These are phyloP conservation scores for Myxozyma vanderwaltii DNA, from an alignment of 805 yeast genomes.

Conservation along the genomic window DNA sequence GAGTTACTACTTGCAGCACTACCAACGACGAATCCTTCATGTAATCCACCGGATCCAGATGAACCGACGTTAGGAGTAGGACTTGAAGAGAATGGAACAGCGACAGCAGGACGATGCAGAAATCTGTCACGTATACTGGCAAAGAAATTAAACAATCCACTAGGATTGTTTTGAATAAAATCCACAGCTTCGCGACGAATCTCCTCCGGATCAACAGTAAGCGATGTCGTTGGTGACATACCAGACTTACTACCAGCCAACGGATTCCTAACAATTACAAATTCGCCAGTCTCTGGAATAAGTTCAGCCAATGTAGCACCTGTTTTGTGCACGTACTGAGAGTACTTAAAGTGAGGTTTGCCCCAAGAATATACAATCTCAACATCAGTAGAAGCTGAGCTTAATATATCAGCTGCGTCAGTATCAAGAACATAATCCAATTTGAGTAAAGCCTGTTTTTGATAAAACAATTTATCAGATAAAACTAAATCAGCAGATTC, in stretches of 20 bases:
- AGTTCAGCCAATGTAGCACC: constrained; percentile 77
- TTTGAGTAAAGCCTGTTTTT: constrained; percentile 66
- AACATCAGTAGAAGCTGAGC: constrained; percentile 45
- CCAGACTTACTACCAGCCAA: constrained; percentile 18
- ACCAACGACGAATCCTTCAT: constrained; percentile 7
- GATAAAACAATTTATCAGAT: constrained; percentile 65
- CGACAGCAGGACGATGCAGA: constrained; percentile 30
- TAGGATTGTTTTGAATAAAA: constrained; percentile 22
- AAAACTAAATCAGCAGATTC: constrained; percentile 19
- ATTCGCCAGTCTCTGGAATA: constrained; percentile 30
- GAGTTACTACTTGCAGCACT: constrained; percentile 11
- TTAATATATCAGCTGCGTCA: constrained; percentile 55
- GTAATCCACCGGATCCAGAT: constrained; percentile 1
- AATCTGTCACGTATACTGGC: constrained; percentile 15
- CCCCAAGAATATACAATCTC: constrained; percentile 93
- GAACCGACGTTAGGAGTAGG: constrained; percentile 19
- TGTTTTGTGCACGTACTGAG: constrained; percentile 85
- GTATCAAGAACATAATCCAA: constrained; percentile 82
- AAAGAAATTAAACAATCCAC: constrained; percentile 23
- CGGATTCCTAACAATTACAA: constrained; percentile 29
- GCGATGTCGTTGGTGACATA: not conserved
- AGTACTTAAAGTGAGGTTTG: constrained; percentile 72
- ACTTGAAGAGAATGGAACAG: constrained; percentile 32
- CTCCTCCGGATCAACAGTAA: constrained; percentile 21
- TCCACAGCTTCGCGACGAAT: constrained; percentile 29